Evolutionary conservation across 768 basidiomycete species (phyloP).

Genomic region (Daedaleopsis nitida): DNA sequence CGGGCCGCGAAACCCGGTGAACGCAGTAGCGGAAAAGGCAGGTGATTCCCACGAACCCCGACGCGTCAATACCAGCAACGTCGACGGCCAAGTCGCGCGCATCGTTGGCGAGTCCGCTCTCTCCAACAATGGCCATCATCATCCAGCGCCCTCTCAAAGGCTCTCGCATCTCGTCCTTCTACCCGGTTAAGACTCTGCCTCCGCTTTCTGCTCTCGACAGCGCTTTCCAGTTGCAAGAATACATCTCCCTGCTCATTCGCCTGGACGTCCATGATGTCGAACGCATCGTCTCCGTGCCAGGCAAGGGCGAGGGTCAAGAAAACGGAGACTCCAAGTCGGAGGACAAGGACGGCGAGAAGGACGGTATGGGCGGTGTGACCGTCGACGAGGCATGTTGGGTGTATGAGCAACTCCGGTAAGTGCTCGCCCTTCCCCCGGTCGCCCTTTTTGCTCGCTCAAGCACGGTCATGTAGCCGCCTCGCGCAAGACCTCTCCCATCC

Average conservation of each 20-base stretch:
- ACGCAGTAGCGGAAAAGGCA: neutral
- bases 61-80: neutral
- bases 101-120: constrained; percentile 5
- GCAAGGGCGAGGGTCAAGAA: constrained; percentile 37
- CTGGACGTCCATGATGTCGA: constrained; percentile 89
- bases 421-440: neutral
- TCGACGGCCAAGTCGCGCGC: neutral
- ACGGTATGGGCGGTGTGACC: constrained; percentile 47
- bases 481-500: constrained; percentile 88
- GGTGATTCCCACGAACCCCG: neutral
- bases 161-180: constrained; percentile 78
- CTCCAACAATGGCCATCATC: constrained; percentile 20
- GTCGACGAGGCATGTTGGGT: constrained; percentile 89
- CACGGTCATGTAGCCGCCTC: constrained; percentile 57
- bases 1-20: no score
- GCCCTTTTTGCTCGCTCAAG: neutral
- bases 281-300: constrained; percentile 76
- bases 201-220: constrained; percentile 78
- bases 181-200: constrained; percentile 72
- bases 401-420: constrained; percentile 64
- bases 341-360: constrained; percentile 34
- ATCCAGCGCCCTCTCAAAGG: constrained; percentile 74
- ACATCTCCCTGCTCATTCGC: constrained; percentile 85
- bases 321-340: constrained; percentile 15
- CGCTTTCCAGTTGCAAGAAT: constrained; percentile 94